A percentile compares a stretch with the other conserved stretches of the same genome.
phyloP scores from a whole-genome alignment of 495 filamentous ascomycete genomes.

The Neurospora sp. region DNA sequence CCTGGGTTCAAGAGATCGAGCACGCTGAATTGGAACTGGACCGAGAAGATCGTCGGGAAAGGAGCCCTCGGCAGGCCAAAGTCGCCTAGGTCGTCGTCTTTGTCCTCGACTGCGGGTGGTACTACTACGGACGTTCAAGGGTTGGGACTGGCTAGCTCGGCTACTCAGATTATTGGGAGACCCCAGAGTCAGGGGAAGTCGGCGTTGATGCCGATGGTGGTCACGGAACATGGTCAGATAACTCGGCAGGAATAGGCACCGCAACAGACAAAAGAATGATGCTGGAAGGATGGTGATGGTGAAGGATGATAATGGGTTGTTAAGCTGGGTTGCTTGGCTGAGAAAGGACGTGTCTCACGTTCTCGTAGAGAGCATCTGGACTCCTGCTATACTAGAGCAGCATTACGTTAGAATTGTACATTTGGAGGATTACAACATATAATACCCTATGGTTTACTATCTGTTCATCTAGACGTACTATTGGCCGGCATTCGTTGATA shows the following conservation, averaged over 20 bases:
- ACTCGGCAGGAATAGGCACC: not conserved
- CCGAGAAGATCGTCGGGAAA: conserved; percentile 46
- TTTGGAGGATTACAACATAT: not conserved
- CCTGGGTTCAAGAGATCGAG: conserved; percentile 5
- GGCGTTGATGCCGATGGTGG: not conserved
- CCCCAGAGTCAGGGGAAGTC: not conserved
- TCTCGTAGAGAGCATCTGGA: not conserved
- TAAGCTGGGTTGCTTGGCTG: not conserved
- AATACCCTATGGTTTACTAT: not conserved
- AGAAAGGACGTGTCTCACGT: not conserved
- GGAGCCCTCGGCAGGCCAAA: conserved; percentile 12
- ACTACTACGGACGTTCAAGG: not conserved
- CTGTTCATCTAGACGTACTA: not conserved
- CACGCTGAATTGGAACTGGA: conserved; percentile 42
- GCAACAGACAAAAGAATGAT: not conserved
- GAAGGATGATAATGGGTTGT: not conserved
- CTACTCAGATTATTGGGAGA: not conserved
- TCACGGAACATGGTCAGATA: not conserved
- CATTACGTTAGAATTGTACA: not conserved
- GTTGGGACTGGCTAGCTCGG: not conserved
- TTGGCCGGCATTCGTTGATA: not conserved
- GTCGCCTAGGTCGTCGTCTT: not conserved
- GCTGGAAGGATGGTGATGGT: not conserved
- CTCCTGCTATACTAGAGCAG: not conserved
- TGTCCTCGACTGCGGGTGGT: not conserved